Base-by-base conservation (phyloP, 179 eudicot species). In the Beta macrorhiza region DNA sequence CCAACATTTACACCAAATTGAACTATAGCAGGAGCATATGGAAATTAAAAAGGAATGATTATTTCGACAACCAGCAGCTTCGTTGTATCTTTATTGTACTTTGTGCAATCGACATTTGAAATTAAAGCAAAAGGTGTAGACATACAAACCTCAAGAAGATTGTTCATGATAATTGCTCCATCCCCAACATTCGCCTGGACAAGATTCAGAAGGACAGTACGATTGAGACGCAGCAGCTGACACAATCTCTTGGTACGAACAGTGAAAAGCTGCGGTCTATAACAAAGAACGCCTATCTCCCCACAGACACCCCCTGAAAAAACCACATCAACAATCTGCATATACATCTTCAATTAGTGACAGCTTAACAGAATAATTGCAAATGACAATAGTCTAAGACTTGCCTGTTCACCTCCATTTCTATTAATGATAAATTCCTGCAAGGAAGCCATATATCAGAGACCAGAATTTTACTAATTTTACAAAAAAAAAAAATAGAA, bases 221-320 rank as follows among this genome's bases (percentile, higher is more conserved):
- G 96, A 81, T 90, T 94, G 78, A 94, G 59, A 14, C 97, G 92
- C 80, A 94, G 81, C 59, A 94, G 84, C 85, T 93, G 98, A 75
- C 93, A 86, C 74, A 94, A 56, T 62, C 91, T 80, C 80, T 90
- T 94, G 73, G 98, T 94, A 25, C 98, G 91, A n/a, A 90, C 91
- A 5, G 98, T 92, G 45, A 90, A 91, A 47, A 93, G 89, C 67
- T 94, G 98, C 2, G 97, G 98, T 80, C 93, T 90, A 65, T 90
- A 94, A 81, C 98, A 94, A 68, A 94, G 93, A 72, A 93, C 98
- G 56, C 96, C 96, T 77, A 94, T 91, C 87, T 94, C 98, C 7
- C 98, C 97, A 79, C 90, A 91, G 7, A 89, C 78, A n/a, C 87
- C 94, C 75, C 97, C 98, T 1, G 87, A 51, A 73, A 80, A 87